Evolutionary conservation across 164 flowering plant genomes (phyloP).

Genomic region (Brasenia schreberi): DNA sequence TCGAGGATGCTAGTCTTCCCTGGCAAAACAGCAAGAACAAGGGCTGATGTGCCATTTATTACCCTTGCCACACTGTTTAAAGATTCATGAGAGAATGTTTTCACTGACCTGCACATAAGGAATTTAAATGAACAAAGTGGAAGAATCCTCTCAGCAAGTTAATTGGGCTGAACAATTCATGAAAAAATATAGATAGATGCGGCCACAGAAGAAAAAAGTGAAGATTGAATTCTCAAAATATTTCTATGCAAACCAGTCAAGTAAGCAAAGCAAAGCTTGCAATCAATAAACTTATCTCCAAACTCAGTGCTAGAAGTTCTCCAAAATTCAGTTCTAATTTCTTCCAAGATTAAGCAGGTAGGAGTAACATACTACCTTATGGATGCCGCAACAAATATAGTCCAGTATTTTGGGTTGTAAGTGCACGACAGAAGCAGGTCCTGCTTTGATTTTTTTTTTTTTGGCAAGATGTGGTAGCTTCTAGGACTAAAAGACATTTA

Average conservation of each 20-base stretch:
- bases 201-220: neutral
- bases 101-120: constrained; percentile 64
- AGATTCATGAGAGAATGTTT: constrained; percentile 83
- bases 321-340: too few relatives aligned
- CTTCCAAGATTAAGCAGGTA: too few relatives aligned
- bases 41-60: constrained; percentile 85
- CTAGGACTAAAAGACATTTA: too few relatives aligned
- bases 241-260: neutral
- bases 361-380: too few relatives aligned
- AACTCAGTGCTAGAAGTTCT: too few relatives aligned
- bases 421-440: too few relatives aligned
- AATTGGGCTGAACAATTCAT: neutral
- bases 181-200: neutral
- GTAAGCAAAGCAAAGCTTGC: neutral
- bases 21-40: constrained; percentile 67
- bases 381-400: too few relatives aligned
- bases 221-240: neutral
- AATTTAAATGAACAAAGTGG: neutral
- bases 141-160: neutral
- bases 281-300: too few relatives aligned
- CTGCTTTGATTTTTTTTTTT: too few relatives aligned
- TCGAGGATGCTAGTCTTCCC: constrained; percentile 80
- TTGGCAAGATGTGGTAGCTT: too few relatives aligned
- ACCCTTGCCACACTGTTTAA: constrained; percentile 78
- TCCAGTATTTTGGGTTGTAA: too few relatives aligned